A percentile compares a stretch with the other conserved stretches of the same genome.
Conservation (phyloP, 345 rosid species). For the Cochlearia excelsa region DNA sequence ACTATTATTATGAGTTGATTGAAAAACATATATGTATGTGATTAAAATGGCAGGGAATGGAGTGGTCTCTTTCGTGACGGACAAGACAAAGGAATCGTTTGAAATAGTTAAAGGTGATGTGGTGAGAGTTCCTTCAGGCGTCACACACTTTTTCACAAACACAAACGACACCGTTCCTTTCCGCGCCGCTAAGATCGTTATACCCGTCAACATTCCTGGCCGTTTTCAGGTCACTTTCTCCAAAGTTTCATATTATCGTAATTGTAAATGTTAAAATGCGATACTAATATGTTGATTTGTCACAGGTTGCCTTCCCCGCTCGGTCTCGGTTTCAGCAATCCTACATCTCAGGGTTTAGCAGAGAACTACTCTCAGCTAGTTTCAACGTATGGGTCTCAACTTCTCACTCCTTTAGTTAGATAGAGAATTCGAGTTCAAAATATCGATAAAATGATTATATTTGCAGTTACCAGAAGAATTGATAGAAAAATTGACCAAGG, state of each 20-base stretch:
- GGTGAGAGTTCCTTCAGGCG: conserved; percentile 38
- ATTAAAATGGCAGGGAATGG: conserved; percentile 36
- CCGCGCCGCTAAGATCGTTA: conserved; percentile 30
- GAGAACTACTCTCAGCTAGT: conserved; percentile 42
- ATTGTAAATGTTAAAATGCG: too few relatives aligned
- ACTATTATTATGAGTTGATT: too few relatives aligned
- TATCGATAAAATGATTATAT: not conserved
- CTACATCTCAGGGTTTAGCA: conserved; percentile 41
- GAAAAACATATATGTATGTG: too few relatives aligned
- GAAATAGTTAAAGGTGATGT: conserved; percentile 43
- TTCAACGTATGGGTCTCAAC: conserved; percentile 37
- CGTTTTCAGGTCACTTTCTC: conserved; percentile 32
- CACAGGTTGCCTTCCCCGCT: conserved; percentile 37
- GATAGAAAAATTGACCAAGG: conserved; percentile 30
- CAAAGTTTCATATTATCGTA: not conserved
- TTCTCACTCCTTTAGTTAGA: not conserved
- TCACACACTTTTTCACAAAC: conserved; percentile 38
- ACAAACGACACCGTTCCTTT: conserved; percentile 33
- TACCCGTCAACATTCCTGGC: conserved; percentile 41
- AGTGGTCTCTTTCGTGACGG: conserved; percentile 30
- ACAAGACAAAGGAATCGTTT: conserved; percentile 36
- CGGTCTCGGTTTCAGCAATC: conserved; percentile 40
- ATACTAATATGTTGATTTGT: not conserved
- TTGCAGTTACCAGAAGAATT: conserved; percentile 45
- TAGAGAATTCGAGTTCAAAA: too few relatives aligned